Base-by-base conservation (phyloP, 768 basidiomycete genomes). In the Hericium coralloides region DNA sequence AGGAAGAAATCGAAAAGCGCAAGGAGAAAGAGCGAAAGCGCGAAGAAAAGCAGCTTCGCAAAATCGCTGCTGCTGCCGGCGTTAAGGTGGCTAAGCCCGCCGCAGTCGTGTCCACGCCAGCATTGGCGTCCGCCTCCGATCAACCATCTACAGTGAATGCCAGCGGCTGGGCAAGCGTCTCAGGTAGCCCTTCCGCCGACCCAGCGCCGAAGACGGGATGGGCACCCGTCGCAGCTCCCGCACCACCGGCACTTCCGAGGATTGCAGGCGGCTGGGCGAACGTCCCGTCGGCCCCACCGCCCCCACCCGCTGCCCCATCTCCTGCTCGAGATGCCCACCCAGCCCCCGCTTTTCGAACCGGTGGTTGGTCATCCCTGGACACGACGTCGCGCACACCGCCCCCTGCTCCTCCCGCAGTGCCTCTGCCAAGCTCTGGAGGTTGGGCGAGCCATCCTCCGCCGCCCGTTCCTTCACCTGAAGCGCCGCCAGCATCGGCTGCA, bases 1-100 rank as follows among this genome's bases (percentile, higher is more conserved):
- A 81, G 63, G 85, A 81, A 57, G 89, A 89, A 54, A 62, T 83
- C 15, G 86, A 89, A 59, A 86, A 78, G 64, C 80, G 86, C 52
- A 89, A 88, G 65, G 90, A 92, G 72, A 92, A 92, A 69, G 90
- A 93, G 67, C 79, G 87, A 5, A 89, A 84, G 67, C 78, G 89
- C 39, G 90, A 93, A 69, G 89, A 92, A 68, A 91, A 87, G 68
- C 89, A 92, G 64, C 75, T 92, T 23, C 76, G 88, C 56, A 91
- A 91, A 69, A 82, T 92, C 31, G 91, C 91, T 7, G 86, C 83
- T 52, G 91, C 91, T 0, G 83, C 80, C 39, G 91, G 91, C 4
- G 81, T 93, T 66, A 88, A 79, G 69, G 81, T 92, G 54, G 56
- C 55, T 60, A 70, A 61, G 69, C 68, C 31, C 6, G 57, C 69